Percentiles rank a stretch among this genome's conserved stretches.
Conservation (phyloP, 129 eudicot species). For the Tagetes erecta region DNA sequence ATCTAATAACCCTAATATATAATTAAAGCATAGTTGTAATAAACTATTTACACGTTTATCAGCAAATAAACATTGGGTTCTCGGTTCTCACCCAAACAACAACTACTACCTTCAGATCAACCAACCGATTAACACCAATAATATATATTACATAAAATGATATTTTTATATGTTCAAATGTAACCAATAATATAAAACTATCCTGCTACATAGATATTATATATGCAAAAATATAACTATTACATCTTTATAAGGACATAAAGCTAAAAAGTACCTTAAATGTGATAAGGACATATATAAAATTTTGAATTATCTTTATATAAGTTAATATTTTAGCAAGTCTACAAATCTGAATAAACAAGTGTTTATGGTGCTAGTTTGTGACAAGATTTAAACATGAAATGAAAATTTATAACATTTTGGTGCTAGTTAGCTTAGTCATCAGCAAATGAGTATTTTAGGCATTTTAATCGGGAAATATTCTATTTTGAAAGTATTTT, state of each 20-base stretch:
- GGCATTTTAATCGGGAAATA: no score
- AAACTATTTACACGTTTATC: conserved; percentile 13
- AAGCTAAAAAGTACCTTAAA: conserved; percentile 13
- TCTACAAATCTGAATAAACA: no score
- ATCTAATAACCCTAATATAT: background rate
- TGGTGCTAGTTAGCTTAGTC: no score
- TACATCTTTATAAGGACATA: background rate
- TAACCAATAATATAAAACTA: background rate
- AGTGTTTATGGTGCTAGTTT: background rate
- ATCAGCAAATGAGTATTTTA: no score
- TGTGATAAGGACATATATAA: no score
- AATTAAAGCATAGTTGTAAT: conserved; percentile 2
- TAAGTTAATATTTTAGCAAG: no score
- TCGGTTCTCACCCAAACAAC: conserved; percentile 23
- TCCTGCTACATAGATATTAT: background rate
- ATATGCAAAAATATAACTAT: background rate
- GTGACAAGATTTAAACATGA: no score
- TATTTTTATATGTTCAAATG: background rate
- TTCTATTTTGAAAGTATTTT: no score
- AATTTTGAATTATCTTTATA: no score
- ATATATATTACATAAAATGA: no score
- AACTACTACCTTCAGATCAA: background rate
- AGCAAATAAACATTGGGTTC: conserved; percentile 19
- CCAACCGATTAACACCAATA: background rate
- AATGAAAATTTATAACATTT: no score